Percentiles rank a stretch among this genome's conserved stretches.
Conservation (phyloP, 2,329 filamentous ascomycete genomes). For the Botrytis medusae region DNA sequence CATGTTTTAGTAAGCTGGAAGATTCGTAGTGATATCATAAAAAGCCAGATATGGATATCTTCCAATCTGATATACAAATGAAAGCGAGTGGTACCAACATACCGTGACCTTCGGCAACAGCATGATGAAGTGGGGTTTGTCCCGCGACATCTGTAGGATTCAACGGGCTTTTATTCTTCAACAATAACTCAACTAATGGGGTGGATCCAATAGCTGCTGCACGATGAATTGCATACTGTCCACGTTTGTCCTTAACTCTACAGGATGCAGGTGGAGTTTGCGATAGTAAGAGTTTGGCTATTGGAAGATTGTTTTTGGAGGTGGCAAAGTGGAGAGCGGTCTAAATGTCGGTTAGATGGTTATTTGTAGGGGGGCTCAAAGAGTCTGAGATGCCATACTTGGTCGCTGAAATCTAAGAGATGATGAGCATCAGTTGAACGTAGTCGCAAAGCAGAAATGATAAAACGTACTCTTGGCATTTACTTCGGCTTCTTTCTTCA, state of each 20-base stretch:
- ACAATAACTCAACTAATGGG: constrained; percentile 79
- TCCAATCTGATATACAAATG: not conserved
- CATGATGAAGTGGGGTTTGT: constrained; percentile 87
- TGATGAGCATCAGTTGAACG: constrained; percentile 16
- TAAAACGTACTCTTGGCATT: constrained; percentile 64
- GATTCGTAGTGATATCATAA: not conserved
- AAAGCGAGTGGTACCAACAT: constrained; percentile 31
- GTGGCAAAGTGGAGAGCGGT: constrained; percentile 89
- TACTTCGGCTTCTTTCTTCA: constrained; percentile 68
- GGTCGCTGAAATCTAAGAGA: constrained; percentile 60
- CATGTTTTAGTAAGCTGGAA: not conserved
- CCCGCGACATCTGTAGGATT: constrained; percentile 82
- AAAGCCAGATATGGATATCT: too few relatives aligned
- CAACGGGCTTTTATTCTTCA: constrained; percentile 75
- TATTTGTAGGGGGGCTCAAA: not conserved
- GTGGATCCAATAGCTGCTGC: constrained; percentile 86
- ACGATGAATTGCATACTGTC: constrained; percentile 88
- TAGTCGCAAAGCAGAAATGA: not conserved
- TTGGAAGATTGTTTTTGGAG: constrained; percentile 84
- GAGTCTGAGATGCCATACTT: constrained; percentile 45
- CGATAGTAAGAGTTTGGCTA: constrained; percentile 73
- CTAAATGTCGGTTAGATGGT: constrained; percentile 44
- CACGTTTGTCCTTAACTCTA: constrained; percentile 77
- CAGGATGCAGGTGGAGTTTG: constrained; percentile 70
- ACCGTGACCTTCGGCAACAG: constrained; percentile 74